Evolutionary conservation across 2,329 filamentous ascomycete species (phyloP).

Genomic region (Neopestalotiopsis sp.): DNA sequence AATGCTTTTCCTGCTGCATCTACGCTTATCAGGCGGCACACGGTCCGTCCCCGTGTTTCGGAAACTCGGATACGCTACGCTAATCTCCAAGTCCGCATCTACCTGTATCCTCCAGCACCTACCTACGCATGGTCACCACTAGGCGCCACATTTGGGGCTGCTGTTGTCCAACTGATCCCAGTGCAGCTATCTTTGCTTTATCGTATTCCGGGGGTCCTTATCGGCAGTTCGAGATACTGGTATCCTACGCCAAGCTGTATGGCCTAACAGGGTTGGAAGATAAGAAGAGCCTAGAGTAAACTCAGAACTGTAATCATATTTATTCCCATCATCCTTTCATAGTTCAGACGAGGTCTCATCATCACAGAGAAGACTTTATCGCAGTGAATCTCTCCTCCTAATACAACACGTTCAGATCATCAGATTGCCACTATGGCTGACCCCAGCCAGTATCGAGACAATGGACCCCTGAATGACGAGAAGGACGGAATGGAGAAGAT

Average conservation of each 20-base stretch:
- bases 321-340: no score
- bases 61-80: neutral
- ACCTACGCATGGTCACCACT: neutral
- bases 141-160: neutral
- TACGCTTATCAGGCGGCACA: neutral
- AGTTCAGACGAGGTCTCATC: no score
- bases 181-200: neutral
- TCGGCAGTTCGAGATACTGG: neutral
- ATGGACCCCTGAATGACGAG: neutral
- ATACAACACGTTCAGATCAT: neutral
- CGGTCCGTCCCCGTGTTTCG: neutral
- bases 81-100: neutral
- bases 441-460: neutral
- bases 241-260: neutral
- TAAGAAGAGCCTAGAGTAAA: neutral
- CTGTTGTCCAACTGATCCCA: neutral
- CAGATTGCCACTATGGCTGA: neutral
- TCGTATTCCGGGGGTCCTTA: neutral
- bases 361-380: no score
- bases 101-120: neutral
- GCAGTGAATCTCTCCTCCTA: neutral
- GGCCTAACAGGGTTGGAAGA: neutral
- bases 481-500: neutral
- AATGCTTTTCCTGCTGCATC: neutral
- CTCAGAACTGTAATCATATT: no score